Conservation (phyloP, 768 basidiomycete genomes). For the Dacryopinax primogenitus region DNA sequence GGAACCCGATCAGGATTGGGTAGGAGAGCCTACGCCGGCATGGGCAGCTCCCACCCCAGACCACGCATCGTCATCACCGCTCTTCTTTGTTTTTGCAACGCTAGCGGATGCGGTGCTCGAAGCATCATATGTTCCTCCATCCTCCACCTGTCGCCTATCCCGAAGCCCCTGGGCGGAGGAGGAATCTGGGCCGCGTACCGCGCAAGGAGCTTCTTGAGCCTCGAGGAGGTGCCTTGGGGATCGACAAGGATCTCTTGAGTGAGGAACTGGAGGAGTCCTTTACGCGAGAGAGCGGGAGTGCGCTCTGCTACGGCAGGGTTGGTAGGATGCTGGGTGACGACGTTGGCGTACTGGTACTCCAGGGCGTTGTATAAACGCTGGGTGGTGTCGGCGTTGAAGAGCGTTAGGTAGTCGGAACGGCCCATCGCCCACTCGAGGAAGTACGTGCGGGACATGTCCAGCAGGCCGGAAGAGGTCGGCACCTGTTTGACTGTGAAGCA, state of each 20-base stretch:
- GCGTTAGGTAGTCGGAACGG: background rate
- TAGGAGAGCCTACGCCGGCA: background rate
- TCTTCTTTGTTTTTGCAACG: background rate
- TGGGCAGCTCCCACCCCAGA: background rate
- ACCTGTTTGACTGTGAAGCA: background rate
- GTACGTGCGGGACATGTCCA: conserved; percentile 7
- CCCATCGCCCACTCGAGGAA: conserved; percentile 5
- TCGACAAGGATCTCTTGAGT: conserved; percentile 1
- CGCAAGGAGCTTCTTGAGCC: background rate
- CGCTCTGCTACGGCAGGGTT: background rate
- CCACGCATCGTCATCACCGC: conserved; percentile 1
- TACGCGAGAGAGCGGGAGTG: conserved; percentile 1
- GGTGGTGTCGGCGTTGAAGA: conserved; percentile 5
- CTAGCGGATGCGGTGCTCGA: background rate
- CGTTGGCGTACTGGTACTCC: background rate
- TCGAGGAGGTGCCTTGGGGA: background rate
- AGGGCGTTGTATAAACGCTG: conserved; percentile 6
- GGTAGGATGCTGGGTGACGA: background rate
- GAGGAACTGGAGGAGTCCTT: background rate
- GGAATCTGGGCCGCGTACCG: background rate
- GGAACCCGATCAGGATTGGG: background rate
- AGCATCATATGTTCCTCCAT: background rate
- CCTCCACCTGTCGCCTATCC: background rate
- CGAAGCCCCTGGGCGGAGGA: background rate
- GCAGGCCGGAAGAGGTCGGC: background rate